Conservation (phyloP, 805 yeast genomes). For the Barnettozyma populi region DNA sequence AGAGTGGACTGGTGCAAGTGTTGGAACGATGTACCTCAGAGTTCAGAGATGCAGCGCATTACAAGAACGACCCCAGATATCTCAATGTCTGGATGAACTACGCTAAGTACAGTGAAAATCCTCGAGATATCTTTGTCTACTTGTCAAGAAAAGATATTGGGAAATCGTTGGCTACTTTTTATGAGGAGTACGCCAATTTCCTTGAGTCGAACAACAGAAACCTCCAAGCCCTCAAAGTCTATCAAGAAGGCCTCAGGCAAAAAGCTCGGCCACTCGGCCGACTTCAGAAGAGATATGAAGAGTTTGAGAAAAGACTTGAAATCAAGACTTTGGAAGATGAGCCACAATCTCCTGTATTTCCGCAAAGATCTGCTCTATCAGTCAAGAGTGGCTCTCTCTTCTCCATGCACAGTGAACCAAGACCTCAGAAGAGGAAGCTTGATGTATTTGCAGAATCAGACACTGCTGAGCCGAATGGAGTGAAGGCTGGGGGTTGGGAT, state of each 20-base stretch:
- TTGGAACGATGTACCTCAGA: slow-evolving; percentile 68
- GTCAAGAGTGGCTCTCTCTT: slow-evolving; percentile 32
- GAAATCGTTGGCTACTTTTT: slow-evolving; percentile 54
- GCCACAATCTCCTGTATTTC: slow-evolving; percentile 32
- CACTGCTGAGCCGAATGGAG: slow-evolving; percentile 9
- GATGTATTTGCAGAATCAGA: slow-evolving; percentile 19
- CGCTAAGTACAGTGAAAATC: slow-evolving; percentile 60
- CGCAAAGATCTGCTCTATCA: slow-evolving; percentile 31
- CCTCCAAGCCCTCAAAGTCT: slow-evolving; percentile 55
- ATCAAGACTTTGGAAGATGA: slow-evolving; percentile 22
- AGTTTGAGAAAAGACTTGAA: slow-evolving; percentile 39
- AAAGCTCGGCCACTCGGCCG: slow-evolving; percentile 63
- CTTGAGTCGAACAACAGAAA: slow-evolving; percentile 46
- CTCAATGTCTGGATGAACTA: slow-evolving; percentile 78
- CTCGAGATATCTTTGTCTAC: slow-evolving; percentile 65
- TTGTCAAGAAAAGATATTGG: slow-evolving; percentile 73
- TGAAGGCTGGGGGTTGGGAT: slow-evolving; percentile 35
- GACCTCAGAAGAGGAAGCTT: slow-evolving; percentile 15
- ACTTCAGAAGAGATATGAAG: slow-evolving; percentile 36
- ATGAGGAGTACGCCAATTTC: slow-evolving; percentile 70
- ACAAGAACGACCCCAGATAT: slow-evolving; percentile 80
- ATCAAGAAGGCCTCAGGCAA: slow-evolving; percentile 48
- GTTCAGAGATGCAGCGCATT: slow-evolving; percentile 59
- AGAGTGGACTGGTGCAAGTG: slow-evolving; percentile 58
- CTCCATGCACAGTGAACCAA: slow-evolving; percentile 11